These are phyloP conservation scores for Discostella stelligera DNA, from an alignment of 352 stramenopile genomes.

Conservation along the genomic window DNA sequence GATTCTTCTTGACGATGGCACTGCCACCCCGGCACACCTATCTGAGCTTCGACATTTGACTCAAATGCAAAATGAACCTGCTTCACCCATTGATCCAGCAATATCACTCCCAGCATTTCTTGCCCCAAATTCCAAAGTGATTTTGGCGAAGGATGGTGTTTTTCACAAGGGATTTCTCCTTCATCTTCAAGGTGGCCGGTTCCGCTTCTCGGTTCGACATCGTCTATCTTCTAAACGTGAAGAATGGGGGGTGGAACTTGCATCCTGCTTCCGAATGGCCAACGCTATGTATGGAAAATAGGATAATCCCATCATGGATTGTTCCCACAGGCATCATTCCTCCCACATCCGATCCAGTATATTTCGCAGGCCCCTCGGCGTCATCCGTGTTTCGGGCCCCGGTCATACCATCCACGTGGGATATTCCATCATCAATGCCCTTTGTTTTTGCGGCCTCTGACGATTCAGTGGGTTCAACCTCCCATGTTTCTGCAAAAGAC, in stretches of 20 bases:
- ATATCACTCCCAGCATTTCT: constrained; percentile 5
- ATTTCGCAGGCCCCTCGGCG: not conserved
- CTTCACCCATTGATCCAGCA: too few relatives aligned
- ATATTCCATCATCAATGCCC: too few relatives aligned
- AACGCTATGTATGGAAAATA: too few relatives aligned
- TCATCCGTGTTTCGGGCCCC: too few relatives aligned
- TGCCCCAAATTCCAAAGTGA: not conserved
- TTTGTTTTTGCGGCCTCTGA: too few relatives aligned
- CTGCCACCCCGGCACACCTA: not conserved
- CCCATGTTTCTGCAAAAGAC: too few relatives aligned
- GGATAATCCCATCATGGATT: not conserved
- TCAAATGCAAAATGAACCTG: not conserved
- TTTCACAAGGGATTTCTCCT: not conserved
- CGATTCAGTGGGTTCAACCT: too few relatives aligned
- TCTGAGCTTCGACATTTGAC: not conserved
- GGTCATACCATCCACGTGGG: too few relatives aligned
- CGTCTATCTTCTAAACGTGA: too few relatives aligned
- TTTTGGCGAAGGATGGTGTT: too few relatives aligned
- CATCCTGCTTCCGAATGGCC: too few relatives aligned
- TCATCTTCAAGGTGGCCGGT: constrained; percentile 1
- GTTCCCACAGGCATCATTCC: not conserved
- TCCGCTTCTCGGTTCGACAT: constrained; percentile 1
- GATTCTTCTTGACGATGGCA: not conserved
- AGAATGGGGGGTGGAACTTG: too few relatives aligned
- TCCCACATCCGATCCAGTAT: not conserved